Evolutionary conservation across 305 asterid species (phyloP), one percentile per base, ranked within the genome.

Genomic region (Coffea humblotiana): DNA sequence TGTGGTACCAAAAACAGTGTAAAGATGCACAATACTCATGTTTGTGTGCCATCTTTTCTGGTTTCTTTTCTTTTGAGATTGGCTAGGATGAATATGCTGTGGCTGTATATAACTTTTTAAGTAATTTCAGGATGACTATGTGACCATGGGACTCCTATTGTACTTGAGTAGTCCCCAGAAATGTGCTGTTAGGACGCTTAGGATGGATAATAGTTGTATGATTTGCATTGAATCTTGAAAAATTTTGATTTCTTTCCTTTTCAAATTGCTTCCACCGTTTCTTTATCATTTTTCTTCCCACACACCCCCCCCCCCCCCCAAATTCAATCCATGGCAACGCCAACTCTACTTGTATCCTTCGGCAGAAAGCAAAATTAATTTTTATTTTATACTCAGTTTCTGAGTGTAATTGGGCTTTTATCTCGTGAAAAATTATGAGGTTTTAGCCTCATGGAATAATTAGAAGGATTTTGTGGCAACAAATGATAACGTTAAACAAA

Each of bases 21-120:
- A 25, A 29, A 60, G 45, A 71, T 75, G 78, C 58, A 32, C 37
- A 1, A 37, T 43, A 15, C 45, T 40, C 60, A 43, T 14, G 47
- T 27, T 43, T 63, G 29, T 43, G 43, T 13, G 61, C 16, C 27
- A 12, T 3, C 16, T 63, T 61, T 76, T 16, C 6, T 45, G 72
- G 37, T 25, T 61, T 37, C 37, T 63, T 76, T 70, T 9, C 35
- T 45, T 63, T 70, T 23, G 11, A 70, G 19, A 21, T 70, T 45
- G 74, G 56, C 56, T 0, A 37, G 73, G 52, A 69, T 27, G 52
- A 19, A 18, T 21, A 15, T 48, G 18, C 25, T 43, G n/a, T 61
- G n/a, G 79, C 32, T 76, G 79, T 76, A 76, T 47, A 63, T 76
- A 76, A 76, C 72, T 63, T 25, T 32, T 63, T 8, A 18, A 75